Base-by-base conservation (phyloP, 2,329 filamentous ascomycete species). In the Cercospora sesami region DNA sequence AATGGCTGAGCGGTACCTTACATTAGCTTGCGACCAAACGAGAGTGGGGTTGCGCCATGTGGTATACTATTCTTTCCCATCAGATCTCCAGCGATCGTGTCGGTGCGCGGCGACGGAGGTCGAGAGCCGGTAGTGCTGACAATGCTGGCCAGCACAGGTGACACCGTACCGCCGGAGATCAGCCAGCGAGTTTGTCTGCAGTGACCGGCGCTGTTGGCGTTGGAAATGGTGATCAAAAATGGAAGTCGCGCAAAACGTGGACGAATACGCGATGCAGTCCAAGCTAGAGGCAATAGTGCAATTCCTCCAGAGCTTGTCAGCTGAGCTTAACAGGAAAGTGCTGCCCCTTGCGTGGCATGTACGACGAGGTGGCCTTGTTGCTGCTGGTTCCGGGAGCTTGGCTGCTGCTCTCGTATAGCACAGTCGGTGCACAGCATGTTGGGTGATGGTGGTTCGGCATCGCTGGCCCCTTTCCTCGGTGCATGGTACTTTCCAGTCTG, bases 11-110 rank as follows among this genome's bases (percentile, higher is more conserved):
- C 61, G 28, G 48, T 64, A 28, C 62, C 51, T 64, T 48, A 59
- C 51, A 59, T 64, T 64, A 64, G 62, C 62, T 28, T 57, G 23
- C 51, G 16, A 12, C 28, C 55, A 59, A 59, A 59, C 55, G 55
- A 57, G 62, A 42, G 62, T 58, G 62, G 48, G 48, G 62, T 33
- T 21, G 8, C n/a, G 28, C 62, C 21, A 42, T 36, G 31, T 57
- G 62, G 61, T 64, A 64, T 58, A 31, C 31, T 12, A 31, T 18
- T 59, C 28, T 12, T 12, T 59, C 14, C 55, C 55, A n/a, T 42
- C n/a, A 59, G 55, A 36, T 36, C n/a, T 31, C 28, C 55, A 59
- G 18, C 30, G n/a, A 28, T n/a, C 18, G 55, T 36, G 30, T 23
- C 30, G 55, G 12, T 59, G 55, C 55, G 55, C 31, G 55, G 55